Base-by-base conservation (phyloP, 768 basidiomycete species). In the Cystofilobasidium ferigula region DNA sequence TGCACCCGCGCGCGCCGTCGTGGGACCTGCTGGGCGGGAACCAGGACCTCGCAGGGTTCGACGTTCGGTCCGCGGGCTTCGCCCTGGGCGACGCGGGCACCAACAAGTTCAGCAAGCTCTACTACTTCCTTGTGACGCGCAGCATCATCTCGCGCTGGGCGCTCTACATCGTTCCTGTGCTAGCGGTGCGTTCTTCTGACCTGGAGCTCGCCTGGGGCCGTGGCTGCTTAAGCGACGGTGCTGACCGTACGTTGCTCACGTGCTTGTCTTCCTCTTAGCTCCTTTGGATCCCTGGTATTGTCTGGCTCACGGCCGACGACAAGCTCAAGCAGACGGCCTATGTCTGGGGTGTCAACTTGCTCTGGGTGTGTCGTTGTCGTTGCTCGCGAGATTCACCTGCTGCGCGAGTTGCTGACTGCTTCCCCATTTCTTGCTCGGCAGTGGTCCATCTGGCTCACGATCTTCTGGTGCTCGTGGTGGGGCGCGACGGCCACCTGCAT, bases 381-480 rank as follows among this genome's bases (percentile, higher is more conserved):
- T n/a, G n/a, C n/a, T n/a, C n/a, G n/a, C n/a, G n/a, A n/a, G n/a
- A n/a, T n/a, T n/a, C n/a, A n/a, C n/a, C n/a, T n/a, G n/a, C n/a
- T n/a, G n/a, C n/a, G 18, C 24, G 24, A 16, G 22, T 51, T 0
- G 10, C 48, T 18, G 24, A 5, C 8, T 34, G 45, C 6, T 7
- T 48, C 45, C 24, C 10, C 9, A 20, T 24, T 53, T 26, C 32
- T 54, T 47, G 71, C 75, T 13, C 69, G 74, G 36, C 88, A 83
- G 82, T 91, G 88, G 88, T 87, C 85, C 66, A 84, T 89, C 64
- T 94, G 89, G 88, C 77, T 91, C 34, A 82, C 80, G 43, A 82
- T 92, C 36, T 77, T 82, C 6, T 94, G 90, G 90, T 26, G 56
- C n/a, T 85, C 86, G 22, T 92, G 87, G 86, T 92, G 88, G 89